A percentile compares a stretch with the other conserved stretches of the same genome.
These are phyloP conservation scores for Phytopythium cucurbitacearum DNA, from an alignment of 352 stramenopile species.

Conservation along the genomic window DNA sequence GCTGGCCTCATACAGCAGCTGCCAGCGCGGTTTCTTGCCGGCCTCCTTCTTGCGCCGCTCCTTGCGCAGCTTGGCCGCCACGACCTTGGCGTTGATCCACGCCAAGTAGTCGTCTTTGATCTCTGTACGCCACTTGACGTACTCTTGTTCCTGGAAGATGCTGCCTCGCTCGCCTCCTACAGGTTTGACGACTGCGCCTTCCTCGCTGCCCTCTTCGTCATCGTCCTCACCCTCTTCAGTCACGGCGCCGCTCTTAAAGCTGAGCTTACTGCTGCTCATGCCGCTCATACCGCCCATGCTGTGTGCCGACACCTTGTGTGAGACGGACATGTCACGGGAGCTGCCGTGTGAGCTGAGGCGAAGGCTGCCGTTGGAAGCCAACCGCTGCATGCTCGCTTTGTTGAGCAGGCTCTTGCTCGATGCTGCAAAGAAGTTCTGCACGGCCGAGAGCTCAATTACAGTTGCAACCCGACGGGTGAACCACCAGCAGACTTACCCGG, in stretches of 20 bases:
- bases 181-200: too few species aligned
- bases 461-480: too few species aligned
- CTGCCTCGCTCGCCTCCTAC: slow-evolving; percentile 9
- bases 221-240: slow-evolving; percentile 16
- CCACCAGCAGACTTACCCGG: slow-evolving; percentile 18
- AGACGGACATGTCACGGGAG: background rate
- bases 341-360: background rate
- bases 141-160: slow-evolving; percentile 58
- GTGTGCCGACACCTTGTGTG: slow-evolving; percentile 22
- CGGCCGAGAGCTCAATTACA: background rate
- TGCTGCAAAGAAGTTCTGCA: slow-evolving; percentile 39
- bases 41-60: slow-evolving; percentile 40
- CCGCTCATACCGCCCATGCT: slow-evolving; percentile 17
- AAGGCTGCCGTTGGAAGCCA: slow-evolving; percentile 14
- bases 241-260: slow-evolving; percentile 10
- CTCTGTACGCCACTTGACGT: slow-evolving; percentile 60
- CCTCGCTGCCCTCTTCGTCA: background rate
- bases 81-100: slow-evolving; percentile 63
- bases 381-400: slow-evolving; percentile 17
- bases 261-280: slow-evolving; percentile 4
- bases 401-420: slow-evolving; percentile 36
- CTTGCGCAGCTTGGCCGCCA: slow-evolving; percentile 39
- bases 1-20: slow-evolving; percentile 67
- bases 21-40: slow-evolving; percentile 62
- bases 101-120: slow-evolving; percentile 73